phyloP scores from a whole-genome alignment of 768 basidiomycete genomes.

The Cyclocybe aegerita region DNA sequence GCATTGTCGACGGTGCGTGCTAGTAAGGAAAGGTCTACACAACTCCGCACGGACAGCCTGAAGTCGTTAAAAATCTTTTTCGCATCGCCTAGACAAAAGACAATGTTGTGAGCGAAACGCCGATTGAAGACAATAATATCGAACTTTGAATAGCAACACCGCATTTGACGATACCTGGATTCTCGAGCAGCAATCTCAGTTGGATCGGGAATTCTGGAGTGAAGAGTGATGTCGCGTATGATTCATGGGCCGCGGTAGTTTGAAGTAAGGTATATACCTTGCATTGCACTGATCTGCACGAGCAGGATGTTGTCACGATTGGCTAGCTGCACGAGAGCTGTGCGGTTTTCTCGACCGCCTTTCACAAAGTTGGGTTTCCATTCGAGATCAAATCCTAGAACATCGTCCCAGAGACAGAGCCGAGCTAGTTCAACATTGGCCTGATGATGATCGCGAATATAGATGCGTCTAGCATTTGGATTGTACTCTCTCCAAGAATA shows the following conservation, averaged over 20 bases:
- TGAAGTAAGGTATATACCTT: constrained; percentile 29
- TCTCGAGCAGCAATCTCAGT: constrained; percentile 51
- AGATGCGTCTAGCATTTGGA: constrained; percentile 29
- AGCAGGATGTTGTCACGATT: constrained; percentile 54
- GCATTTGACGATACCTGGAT: constrained; percentile 56
- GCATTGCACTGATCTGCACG: constrained; percentile 66
- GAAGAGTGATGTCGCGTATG: constrained; percentile 5
- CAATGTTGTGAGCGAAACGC: constrained; percentile 4
- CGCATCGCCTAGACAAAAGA: constrained; percentile 53
- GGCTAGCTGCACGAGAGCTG: constrained; percentile 75
- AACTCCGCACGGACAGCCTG: constrained; percentile 41
- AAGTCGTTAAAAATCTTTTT: constrained; percentile 59
- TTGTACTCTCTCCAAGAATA: constrained; percentile 38
- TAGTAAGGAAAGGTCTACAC: constrained; percentile 71
- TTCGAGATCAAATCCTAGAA: constrained; percentile 75
- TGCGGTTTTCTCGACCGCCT: constrained; percentile 59
- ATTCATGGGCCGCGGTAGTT: neutral
- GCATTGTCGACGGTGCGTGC: constrained; percentile 70
- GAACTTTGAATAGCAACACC: constrained; percentile 76
- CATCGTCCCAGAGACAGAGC: constrained; percentile 30
- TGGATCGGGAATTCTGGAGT: constrained; percentile 50
- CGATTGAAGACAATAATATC: constrained; percentile 16
- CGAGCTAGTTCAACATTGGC: constrained; percentile 30
- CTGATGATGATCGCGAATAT: constrained; percentile 31
- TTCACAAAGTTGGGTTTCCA: constrained; percentile 67